Conservation (phyloP, 2,329 filamentous ascomycete genomes). For the Sporothrix dimorphospora region DNA sequence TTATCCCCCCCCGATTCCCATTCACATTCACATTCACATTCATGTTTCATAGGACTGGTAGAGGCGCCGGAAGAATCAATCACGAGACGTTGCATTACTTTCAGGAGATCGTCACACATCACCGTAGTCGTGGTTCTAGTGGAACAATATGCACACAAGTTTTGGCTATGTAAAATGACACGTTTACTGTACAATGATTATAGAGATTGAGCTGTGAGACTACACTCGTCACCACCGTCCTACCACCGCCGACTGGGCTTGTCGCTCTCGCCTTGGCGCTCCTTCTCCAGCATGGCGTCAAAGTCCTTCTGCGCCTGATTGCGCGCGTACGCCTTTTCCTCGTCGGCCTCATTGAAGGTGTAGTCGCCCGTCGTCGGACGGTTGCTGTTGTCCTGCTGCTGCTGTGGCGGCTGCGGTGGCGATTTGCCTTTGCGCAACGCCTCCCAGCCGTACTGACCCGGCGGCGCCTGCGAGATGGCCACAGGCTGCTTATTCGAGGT, state of each 20-base stretch:
- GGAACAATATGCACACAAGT: background rate
- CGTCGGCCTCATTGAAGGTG: conserved; percentile 26
- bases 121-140: too few relatives aligned
- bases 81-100: background rate
- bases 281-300: conserved; percentile 37
- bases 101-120: too few relatives aligned
- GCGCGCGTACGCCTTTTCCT: conserved; percentile 29
- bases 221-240: background rate
- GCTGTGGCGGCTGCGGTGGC: background rate
- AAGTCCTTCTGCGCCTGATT: conserved; percentile 35
- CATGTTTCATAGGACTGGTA: background rate
- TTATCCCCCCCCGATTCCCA: background rate
- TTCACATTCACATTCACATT: background rate
- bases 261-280: conserved; percentile 32
- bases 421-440: conserved; percentile 14
- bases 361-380: conserved; percentile 26
- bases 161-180: background rate
- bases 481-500: background rate
- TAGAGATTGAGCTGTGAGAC: background rate
- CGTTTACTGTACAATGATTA: background rate
- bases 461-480: conserved; percentile 3
- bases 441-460: conserved; percentile 15
- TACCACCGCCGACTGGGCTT: conserved; percentile 12
- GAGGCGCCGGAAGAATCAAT: conserved; percentile 16
- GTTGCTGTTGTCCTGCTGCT: background rate